Evolutionary conservation across 2,329 filamentous ascomycete species (phyloP).

Genomic region (Epichloe coenophiala): DNA sequence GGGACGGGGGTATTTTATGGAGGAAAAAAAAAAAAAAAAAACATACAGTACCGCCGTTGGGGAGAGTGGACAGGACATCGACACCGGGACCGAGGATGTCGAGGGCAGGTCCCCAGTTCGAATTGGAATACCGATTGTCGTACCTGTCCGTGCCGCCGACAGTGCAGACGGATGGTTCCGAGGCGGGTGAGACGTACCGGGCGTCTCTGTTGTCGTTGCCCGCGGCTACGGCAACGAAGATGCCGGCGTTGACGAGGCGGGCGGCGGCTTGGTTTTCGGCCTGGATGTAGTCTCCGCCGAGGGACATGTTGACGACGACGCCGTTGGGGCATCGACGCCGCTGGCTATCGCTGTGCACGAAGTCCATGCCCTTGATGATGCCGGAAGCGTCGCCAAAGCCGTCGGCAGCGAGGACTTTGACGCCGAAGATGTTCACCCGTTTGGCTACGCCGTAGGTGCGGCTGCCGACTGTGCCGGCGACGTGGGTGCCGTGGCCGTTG

Average conservation of each 20-base stretch:
- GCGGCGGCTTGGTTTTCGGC: conserved; percentile 33
- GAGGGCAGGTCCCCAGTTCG: conserved; percentile 31
- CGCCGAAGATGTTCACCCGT: conserved; percentile 21
- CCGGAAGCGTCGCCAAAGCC: conserved; percentile 15
- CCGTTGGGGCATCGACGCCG: conserved; percentile 23
- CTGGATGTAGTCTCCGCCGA: conserved; percentile 28
- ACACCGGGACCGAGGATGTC: conserved; percentile 30
- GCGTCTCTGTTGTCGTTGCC: conserved; percentile 32
- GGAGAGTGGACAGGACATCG: conserved; percentile 29
- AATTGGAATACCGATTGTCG: conserved; percentile 25
- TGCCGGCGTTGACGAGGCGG: conserved; percentile 24
- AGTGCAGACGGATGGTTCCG: conserved; percentile 28
- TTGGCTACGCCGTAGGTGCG: conserved; percentile 26
- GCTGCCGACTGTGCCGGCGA: conserved; percentile 20
- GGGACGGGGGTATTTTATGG: too few relatives aligned
- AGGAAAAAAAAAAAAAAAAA: neutral
- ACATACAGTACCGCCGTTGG: conserved; percentile 22
- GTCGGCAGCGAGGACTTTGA: conserved; percentile 24
- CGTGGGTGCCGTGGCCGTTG: conserved; percentile 18
- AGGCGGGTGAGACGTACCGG: conserved; percentile 24
- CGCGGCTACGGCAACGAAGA: conserved; percentile 37
- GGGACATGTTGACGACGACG: conserved; percentile 36
- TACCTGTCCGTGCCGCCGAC: conserved; percentile 26
- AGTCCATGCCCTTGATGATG: conserved; percentile 28
- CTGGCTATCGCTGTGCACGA: conserved; percentile 19